Evolutionary conservation across 2,329 filamentous ascomycete species (phyloP), one percentile per base, ranked within the genome.

Genomic region (Aplosporella prunicola): DNA sequence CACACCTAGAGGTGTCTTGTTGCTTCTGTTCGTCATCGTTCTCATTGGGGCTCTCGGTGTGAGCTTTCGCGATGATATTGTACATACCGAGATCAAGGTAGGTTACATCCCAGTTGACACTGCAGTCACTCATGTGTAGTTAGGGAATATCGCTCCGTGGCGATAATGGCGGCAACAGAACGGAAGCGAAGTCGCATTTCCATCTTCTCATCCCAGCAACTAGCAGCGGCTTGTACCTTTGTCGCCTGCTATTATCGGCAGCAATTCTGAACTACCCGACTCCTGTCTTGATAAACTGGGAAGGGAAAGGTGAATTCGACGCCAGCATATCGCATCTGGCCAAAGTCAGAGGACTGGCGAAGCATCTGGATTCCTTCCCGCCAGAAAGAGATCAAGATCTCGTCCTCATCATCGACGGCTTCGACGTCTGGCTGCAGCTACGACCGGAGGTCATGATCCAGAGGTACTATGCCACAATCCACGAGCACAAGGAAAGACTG

Each of bases 351-450:
- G 62, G 62, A 5, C 57, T 66, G 16, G 54, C 64, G 38, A 53
- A 62, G 9, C 69, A 65, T 41, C 51, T 72, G 16, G 17, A 31
- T 6, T 30, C 24, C 6, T 23, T 37, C 11, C 34, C 34, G 9
- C 9, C 9, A 17, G 55, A 67, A 16, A 53, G 58, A 20, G 60
- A 73, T 41, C 59, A 69, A 15, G 76, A 80, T 47, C 55, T 80
- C 18, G 69, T 76, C 6, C 55, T 78, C 40, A 61, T 78, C 32
- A 60, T 75, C 4, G 75, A 80, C 49, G 72, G 69, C 3, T 69
- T 71, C 52, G 74, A 79, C 41, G 61, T 72, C 2, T 71, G 73
- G 52, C 68, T 77, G 37, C 76, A 80, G 47, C 56, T 79, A 6
- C 72, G 74, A 0, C 66, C 72, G 0, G 67, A 75, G 25, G 59